Evolutionary conservation across 225 moss, liverwort and hornwort genomes (phyloP), one percentile per base, ranked within the genome.

Genomic region (Climacium dendroides): DNA sequence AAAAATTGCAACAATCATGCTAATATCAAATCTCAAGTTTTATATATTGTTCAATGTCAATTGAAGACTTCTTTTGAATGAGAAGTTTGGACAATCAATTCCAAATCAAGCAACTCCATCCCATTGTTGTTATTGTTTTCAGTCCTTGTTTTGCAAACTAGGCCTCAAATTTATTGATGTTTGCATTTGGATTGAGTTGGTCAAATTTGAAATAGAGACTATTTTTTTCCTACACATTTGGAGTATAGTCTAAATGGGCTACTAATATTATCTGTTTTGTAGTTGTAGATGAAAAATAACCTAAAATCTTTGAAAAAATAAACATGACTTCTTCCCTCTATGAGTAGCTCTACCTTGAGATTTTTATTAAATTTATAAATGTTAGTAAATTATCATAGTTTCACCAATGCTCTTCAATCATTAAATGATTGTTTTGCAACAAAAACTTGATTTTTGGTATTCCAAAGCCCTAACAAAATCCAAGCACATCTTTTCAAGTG

Each of bases 31-130:
- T 72, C 10, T n/a, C n/a, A n/a, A n/a, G n/a, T n/a, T n/a, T n/a
- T n/a, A n/a, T n/a, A n/a, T n/a, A n/a, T 43, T 26, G 5, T 71
- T 41, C 43, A 71, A 41, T 0, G 0, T 70, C 1, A 0, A 70
- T 41, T 41, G 15, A 41, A 41, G 43, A 71, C 9, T 71, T 26
- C 9, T 26, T 5, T 41, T 15, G 1, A 71, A 71, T 43, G 28
- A 28, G 1, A 47, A 17, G 29, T 29, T 10, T 8, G 6, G 47
- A 72, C 11, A 72, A 6, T 47, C 10, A 45, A 47, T 3, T 29
- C 6, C 11, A 72, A 43, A 45, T 28, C 17, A 17, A 45, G 3
- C 28, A 28, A 43, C 10, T 72, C 4, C 10, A 72, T 47, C 0
- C 3, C 0, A 29, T 18, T 1, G 10, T 29, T 47, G 45, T 47